Evolutionary conservation across 2,329 filamentous ascomycete species (phyloP).

Genomic region (Teratosphaeriaceae sp.): DNA sequence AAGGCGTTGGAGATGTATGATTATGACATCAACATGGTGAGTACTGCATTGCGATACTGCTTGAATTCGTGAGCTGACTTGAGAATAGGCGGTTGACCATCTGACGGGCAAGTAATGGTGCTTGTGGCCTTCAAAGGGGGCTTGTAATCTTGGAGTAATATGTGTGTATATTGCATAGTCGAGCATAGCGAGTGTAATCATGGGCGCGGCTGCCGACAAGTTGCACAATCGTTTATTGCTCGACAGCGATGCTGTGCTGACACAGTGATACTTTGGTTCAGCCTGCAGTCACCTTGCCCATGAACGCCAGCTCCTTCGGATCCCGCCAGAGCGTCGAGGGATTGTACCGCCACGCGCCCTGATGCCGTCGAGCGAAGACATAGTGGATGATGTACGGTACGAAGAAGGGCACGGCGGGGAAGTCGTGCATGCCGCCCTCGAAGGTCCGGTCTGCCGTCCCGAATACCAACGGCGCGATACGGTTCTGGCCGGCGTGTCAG

Average conservation of each 20-base stretch:
- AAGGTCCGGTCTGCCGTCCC: conserved; percentile 30
- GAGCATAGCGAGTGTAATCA: background rate
- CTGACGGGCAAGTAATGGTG: no score
- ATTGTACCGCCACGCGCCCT: conserved; percentile 31
- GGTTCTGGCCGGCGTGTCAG: conserved; percentile 19
- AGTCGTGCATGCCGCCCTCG: conserved; percentile 28
- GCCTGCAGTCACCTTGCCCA: no score
- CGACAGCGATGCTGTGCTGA: no score
- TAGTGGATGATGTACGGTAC: conserved; percentile 31
- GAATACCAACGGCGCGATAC: conserved; percentile 30
- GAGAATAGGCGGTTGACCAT: background rate
- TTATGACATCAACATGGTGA: conserved; percentile 50
- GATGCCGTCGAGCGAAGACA: conserved; percentile 24
- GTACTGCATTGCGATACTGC: background rate
- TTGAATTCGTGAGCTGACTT: background rate
- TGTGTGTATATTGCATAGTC: background rate
- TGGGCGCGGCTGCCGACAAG: background rate
- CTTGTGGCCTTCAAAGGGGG: no score
- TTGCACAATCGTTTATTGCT: no score
- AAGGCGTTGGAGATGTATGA: conserved; percentile 86
- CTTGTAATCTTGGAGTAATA: background rate
- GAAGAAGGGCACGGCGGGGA: conserved; percentile 31
- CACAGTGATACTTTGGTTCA: no score
- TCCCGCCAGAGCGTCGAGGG: conserved; percentile 30
- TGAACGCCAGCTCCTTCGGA: conserved; percentile 20